These are phyloP conservation scores for Skeletonema grethae DNA, from an alignment of 108 stramenopile species.

Conservation along the genomic window DNA sequence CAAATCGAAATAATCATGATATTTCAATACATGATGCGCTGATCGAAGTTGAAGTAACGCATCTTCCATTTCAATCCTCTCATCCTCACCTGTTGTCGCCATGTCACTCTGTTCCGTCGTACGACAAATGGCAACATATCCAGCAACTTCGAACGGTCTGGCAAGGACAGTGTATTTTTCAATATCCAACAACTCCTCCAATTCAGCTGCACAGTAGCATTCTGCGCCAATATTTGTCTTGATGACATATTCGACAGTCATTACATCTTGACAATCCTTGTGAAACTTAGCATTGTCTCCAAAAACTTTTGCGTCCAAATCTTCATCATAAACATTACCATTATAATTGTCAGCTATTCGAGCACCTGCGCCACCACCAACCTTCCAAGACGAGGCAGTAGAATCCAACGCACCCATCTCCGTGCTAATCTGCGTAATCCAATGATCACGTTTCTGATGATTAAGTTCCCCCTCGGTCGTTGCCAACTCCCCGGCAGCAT, in stretches of 20 bases:
- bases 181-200: slow-evolving; percentile 45
- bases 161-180: slow-evolving; percentile 33
- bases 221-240: slow-evolving; percentile 75
- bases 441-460: slow-evolving; percentile 61
- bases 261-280: background rate
- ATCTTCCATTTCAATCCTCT: slow-evolving; percentile 13
- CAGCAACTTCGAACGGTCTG: slow-evolving; percentile 60
- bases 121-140: slow-evolving; percentile 53
- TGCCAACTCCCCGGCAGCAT: slow-evolving; percentile 4
- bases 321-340: background rate
- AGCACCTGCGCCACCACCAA: background rate
- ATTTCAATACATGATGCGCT: slow-evolving; percentile 62
- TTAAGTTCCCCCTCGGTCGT: slow-evolving; percentile 58
- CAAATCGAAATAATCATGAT: slow-evolving; percentile 65
- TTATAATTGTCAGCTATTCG: slow-evolving; percentile 6
- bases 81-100: slow-evolving; percentile 13
- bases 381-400: slow-evolving; percentile 30
- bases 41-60: slow-evolving; percentile 50
- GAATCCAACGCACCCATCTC: slow-evolving; percentile 25
- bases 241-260: slow-evolving; percentile 33
- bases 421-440: slow-evolving; percentile 43
- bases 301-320: slow-evolving; percentile 25
- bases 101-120: background rate
- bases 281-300: slow-evolving; percentile 38
- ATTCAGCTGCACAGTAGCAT: slow-evolving; percentile 58